Conservation (phyloP, 768 basidiomycete genomes). For the Pleurotus pulmonarius region DNA sequence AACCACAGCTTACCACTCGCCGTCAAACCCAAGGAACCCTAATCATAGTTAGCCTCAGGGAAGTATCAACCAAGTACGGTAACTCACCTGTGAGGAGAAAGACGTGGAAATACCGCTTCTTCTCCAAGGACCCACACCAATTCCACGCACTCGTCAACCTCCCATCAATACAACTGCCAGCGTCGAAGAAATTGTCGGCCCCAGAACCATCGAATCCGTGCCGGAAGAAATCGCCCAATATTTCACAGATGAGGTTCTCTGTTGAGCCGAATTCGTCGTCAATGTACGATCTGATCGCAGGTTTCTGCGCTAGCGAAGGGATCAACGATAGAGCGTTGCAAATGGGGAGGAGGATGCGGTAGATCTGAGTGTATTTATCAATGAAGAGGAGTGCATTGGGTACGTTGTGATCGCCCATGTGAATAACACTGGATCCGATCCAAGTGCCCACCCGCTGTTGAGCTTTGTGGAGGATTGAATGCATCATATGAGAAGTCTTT, state of each 20-base stretch:
- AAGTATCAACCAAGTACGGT: not conserved
- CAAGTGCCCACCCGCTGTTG: slow-evolving; percentile 78
- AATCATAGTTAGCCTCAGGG: slow-evolving; percentile 4
- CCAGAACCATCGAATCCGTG: slow-evolving; percentile 89
- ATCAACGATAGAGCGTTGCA: slow-evolving; percentile 80
- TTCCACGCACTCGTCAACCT: slow-evolving; percentile 89
- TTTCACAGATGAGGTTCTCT: slow-evolving; percentile 66
- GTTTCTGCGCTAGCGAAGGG: slow-evolving; percentile 59
- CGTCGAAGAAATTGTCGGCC: slow-evolving; percentile 90
- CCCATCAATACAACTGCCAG: slow-evolving; percentile 82
- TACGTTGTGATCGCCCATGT: slow-evolving; percentile 87
- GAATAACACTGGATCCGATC: slow-evolving; percentile 85
- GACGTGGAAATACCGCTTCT: slow-evolving; percentile 79
- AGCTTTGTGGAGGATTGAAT: slow-evolving; percentile 78
- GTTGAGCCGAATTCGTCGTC: slow-evolving; percentile 79
- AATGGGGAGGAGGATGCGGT: slow-evolving; percentile 84
- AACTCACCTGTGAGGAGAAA: slow-evolving; percentile 72
- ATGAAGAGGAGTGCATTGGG: slow-evolving; percentile 87
- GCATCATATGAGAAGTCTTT: slow-evolving; percentile 90
- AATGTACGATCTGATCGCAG: slow-evolving; percentile 70
- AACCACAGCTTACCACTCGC: slow-evolving; percentile 61
- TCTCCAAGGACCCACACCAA: slow-evolving; percentile 84
- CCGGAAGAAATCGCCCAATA: slow-evolving; percentile 80
- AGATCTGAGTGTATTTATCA: slow-evolving; percentile 88
- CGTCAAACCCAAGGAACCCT: slow-evolving; percentile 86